These are phyloP conservation scores for Reticulascus tulasneorum DNA, from an alignment of 2,329 filamentous ascomycete species.

Conservation along the genomic window DNA sequence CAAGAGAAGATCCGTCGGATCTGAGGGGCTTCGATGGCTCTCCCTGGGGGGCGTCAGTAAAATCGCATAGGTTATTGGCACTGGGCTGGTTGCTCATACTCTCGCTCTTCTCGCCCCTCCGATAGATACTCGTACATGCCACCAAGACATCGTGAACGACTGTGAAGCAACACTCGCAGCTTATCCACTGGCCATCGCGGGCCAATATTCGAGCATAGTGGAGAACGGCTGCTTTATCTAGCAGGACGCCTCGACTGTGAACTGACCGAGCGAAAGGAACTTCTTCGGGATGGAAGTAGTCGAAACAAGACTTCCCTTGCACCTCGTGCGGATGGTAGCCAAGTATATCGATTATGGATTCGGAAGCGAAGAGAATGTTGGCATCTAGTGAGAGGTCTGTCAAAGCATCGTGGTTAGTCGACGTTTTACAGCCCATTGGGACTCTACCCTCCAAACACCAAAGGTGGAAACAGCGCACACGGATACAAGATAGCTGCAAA, in stretches of 20 bases:
- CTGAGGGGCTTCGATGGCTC: slow-evolving; percentile 72
- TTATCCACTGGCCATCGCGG: slow-evolving; percentile 66
- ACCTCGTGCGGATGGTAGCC: slow-evolving; percentile 76
- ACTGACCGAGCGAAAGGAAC: slow-evolving; percentile 69
- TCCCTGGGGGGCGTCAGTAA: slow-evolving; percentile 37
- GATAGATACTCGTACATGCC: slow-evolving; percentile 77
- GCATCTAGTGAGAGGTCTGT: slow-evolving; percentile 71
- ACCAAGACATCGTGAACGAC: slow-evolving; percentile 85
- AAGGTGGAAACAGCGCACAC: background rate
- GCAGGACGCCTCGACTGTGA: slow-evolving; percentile 67
- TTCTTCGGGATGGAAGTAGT: slow-evolving; percentile 83
- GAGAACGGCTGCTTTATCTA: slow-evolving; percentile 82
- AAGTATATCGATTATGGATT: slow-evolving; percentile 78
- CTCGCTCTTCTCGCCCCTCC: slow-evolving; percentile 63
- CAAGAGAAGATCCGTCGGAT: slow-evolving; percentile 77
- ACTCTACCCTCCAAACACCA: background rate
- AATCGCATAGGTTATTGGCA: background rate
- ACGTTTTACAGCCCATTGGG: slow-evolving; percentile 1
- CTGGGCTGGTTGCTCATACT: slow-evolving; percentile 50
- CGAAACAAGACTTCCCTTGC: slow-evolving; percentile 72
- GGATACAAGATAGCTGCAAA: slow-evolving; percentile 7
- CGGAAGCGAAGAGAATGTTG: slow-evolving; percentile 77
- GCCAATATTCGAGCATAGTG: slow-evolving; percentile 73
- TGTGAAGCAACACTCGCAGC: slow-evolving; percentile 86
- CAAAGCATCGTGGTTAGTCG: slow-evolving; percentile 7